A percentile compares a stretch with the other conserved stretches of the same genome.
phyloP scores from a whole-genome alignment of 306 rosid species.

The Albizia julibrissin region DNA sequence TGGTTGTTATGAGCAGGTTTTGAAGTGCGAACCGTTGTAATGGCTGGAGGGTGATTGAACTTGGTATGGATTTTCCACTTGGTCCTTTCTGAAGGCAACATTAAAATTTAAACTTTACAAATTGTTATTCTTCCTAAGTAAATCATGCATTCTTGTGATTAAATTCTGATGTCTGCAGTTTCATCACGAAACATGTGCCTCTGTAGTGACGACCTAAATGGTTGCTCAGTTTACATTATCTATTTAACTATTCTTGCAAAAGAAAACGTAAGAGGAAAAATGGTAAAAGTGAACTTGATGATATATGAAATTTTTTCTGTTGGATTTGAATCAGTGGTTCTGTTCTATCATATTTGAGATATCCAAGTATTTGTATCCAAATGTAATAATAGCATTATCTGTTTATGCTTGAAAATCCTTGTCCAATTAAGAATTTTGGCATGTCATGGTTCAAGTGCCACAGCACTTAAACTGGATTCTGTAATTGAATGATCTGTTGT shows the following conservation, averaged over 20 bases:
- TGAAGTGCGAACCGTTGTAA: not conserved
- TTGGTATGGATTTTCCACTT: not conserved
- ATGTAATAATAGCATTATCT: not conserved
- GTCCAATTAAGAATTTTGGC: not conserved
- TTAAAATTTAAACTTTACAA: not conserved
- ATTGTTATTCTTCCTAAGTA: not conserved
- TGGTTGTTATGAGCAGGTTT: conserved; percentile 1
- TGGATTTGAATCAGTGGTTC: not conserved
- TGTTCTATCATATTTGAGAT: not conserved
- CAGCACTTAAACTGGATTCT: not conserved
- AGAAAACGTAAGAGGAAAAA: not conserved
- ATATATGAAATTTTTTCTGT: not conserved
- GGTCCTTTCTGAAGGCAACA: not conserved
- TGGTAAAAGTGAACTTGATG: not conserved
- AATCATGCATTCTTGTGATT: not conserved
- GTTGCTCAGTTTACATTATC: not conserved
- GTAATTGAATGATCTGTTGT: not conserved
- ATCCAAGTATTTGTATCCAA: not conserved
- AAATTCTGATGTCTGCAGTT: not conserved
- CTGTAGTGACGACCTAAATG: not conserved
- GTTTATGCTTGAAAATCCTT: not conserved
- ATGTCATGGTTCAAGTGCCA: not conserved
- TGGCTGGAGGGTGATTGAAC: not conserved
- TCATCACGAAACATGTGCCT: too few species aligned
- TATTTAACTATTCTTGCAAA: not conserved